Percentiles rank a stretch among this genome's conserved stretches.
Evolutionary conservation across 768 basidiomycete genomes (phyloP).

Genomic region (Tylopilus rubrobrunneus): DNA sequence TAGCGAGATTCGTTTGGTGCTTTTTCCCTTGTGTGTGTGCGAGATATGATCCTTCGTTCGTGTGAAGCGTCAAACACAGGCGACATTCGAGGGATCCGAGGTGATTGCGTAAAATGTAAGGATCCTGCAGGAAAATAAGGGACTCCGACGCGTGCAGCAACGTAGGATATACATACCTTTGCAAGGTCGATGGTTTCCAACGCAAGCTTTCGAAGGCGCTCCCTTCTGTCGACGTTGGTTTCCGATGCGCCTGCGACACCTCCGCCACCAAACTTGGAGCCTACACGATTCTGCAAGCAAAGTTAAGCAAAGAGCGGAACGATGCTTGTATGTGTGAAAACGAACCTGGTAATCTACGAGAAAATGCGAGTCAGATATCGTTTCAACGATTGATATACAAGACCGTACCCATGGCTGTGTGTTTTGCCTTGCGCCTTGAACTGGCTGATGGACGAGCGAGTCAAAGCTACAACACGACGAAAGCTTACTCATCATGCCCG

Average conservation of each 20-base stretch:
- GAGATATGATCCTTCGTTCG: slow-evolving; percentile 99
- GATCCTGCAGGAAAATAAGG: slow-evolving; percentile 58
- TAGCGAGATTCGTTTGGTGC: slow-evolving; percentile 96
- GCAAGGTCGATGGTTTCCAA: slow-evolving; percentile 97
- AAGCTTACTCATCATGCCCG: slow-evolving; percentile 2
- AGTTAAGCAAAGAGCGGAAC: neutral
- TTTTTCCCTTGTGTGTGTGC: slow-evolving; percentile 99
- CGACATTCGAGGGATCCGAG: slow-evolving; percentile 98
- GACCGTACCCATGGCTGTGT: slow-evolving; percentile 31
- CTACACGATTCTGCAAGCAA: slow-evolving; percentile 78
- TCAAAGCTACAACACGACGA: neutral
- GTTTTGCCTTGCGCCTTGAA: neutral
- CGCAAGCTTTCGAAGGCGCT: slow-evolving; percentile 91
- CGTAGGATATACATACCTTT: slow-evolving; percentile 53
- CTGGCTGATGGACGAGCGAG: slow-evolving; percentile 5
- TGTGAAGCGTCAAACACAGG: slow-evolving; percentile 94
- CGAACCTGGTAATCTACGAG: slow-evolving; percentile 65
- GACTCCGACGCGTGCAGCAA: neutral
- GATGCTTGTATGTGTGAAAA: neutral
- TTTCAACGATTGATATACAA: neutral
- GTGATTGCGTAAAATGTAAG: slow-evolving; percentile 98
- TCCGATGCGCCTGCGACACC: slow-evolving; percentile 95
- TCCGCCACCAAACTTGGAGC: slow-evolving; percentile 93
- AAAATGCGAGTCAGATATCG: slow-evolving; percentile 6
- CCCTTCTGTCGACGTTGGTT: slow-evolving; percentile 91